Evolutionary conservation across 2,329 filamentous ascomycete genomes (phyloP).

Genomic region (Amauroascus verrucosus): DNA sequence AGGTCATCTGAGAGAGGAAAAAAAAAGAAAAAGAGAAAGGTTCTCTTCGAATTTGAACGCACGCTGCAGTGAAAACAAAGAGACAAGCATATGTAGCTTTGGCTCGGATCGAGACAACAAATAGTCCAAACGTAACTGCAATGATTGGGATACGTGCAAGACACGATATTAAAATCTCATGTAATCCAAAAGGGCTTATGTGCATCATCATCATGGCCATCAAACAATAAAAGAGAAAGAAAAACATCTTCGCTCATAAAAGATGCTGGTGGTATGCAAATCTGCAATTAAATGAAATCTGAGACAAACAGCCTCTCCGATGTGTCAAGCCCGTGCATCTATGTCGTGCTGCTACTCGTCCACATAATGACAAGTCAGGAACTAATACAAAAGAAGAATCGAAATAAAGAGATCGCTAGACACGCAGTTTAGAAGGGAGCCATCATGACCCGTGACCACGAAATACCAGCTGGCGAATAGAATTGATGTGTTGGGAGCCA

Average conservation of each 20-base stretch:
- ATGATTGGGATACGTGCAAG: slow-evolving; percentile 1
- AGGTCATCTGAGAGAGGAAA: slow-evolving; percentile 8
- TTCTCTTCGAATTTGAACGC: background rate
- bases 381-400: slow-evolving; percentile 12
- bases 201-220: background rate
- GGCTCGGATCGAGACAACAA: background rate
- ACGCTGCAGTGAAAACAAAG: background rate
- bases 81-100: background rate
- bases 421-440: background rate
- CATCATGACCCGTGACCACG: slow-evolving; percentile 8
- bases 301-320: background rate
- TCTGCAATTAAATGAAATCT: background rate
- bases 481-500: slow-evolving; percentile 17
- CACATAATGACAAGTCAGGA: slow-evolving; percentile 1
- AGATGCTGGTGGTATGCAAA: background rate
- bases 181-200: background rate
- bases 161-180: slow-evolving; percentile 7
- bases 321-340: background rate
- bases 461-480: slow-evolving; percentile 15
- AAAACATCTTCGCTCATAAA: background rate
- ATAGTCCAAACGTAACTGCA: background rate
- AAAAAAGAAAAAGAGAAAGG: background rate
- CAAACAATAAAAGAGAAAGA: no score
- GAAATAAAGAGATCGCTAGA: background rate
- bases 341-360: slow-evolving; percentile 7